Evolutionary conservation across 2,329 filamentous ascomycete genomes (phyloP).

Genomic region (Aspergillus persii): DNA sequence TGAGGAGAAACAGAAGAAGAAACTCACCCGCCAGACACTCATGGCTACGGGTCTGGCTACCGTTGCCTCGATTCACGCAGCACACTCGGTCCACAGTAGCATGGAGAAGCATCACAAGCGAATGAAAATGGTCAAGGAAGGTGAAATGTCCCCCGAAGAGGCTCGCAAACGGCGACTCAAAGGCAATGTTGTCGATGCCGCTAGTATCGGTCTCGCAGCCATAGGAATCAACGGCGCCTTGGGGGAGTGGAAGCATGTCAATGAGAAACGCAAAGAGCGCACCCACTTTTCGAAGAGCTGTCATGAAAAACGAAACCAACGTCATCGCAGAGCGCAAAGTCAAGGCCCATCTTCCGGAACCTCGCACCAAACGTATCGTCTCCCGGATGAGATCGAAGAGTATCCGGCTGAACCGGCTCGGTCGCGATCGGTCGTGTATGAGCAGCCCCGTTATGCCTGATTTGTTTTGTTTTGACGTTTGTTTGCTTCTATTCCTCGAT

Average conservation of each 20-base stretch:
- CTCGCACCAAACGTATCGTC: constrained; percentile 4
- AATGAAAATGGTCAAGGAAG: constrained; percentile 60
- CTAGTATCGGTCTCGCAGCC: constrained; percentile 65
- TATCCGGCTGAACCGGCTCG: not conserved
- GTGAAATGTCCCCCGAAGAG: constrained; percentile 62
- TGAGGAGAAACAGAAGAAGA: constrained; percentile 62
- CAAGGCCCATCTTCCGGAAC: constrained; percentile 19
- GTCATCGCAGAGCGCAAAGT: constrained; percentile 38
- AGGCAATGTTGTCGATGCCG: constrained; percentile 62
- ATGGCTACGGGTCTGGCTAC: constrained; percentile 65
- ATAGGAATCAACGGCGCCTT: constrained; percentile 66
- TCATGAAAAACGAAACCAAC: constrained; percentile 42
- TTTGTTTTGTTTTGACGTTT: not conserved
- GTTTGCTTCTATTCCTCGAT: not conserved
- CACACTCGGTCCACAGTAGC: constrained; percentile 62
- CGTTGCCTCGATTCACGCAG: constrained; percentile 68
- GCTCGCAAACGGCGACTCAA: constrained; percentile 62
- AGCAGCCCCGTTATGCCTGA: not conserved
- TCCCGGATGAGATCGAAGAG: constrained; percentile 34
- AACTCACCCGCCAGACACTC: constrained; percentile 65
- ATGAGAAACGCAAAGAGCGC: constrained; percentile 58
- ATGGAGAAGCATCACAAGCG: constrained; percentile 59
- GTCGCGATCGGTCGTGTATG: constrained; percentile 12
- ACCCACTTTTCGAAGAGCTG: constrained; percentile 54
- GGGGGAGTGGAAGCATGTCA: constrained; percentile 66